Evolutionary conservation across 2,329 filamentous ascomycete species (phyloP).

Genomic region (Onygenales sp.): DNA sequence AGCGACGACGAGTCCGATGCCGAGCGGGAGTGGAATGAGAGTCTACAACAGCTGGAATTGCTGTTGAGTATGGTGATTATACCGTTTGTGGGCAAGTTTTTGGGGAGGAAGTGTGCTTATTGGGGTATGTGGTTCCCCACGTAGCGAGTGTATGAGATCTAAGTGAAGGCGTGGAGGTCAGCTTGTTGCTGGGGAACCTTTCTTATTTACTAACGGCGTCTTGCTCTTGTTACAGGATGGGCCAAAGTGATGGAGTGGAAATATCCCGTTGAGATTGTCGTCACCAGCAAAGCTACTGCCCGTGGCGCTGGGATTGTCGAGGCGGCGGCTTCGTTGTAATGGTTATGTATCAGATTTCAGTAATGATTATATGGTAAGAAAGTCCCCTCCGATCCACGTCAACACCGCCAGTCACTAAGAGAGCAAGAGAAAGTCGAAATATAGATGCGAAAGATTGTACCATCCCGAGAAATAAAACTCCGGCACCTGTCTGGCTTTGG

Average conservation of each 20-base stretch:
- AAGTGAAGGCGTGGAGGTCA: no score
- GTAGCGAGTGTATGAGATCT: no score
- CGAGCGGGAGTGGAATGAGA: conserved; percentile 90
- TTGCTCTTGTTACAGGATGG: conserved; percentile 55
- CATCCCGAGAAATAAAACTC: no score
- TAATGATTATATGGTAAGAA: not conserved
- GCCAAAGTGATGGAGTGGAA: conserved; percentile 90
- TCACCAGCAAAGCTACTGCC: conserved; percentile 53
- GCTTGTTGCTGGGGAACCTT: not conserved
- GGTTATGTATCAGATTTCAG: not conserved
- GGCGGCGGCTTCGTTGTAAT: conserved; percentile 36
- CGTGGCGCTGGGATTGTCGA: conserved; percentile 55
- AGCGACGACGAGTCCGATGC: conserved; percentile 67
- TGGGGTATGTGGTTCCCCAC: conserved; percentile 56
- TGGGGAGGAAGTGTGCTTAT: conserved; percentile 89
- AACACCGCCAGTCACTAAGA: no score
- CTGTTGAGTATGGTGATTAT: conserved; percentile 90
- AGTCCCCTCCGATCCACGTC: not conserved
- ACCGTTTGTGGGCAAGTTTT: conserved; percentile 88
- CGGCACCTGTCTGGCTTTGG: no score
- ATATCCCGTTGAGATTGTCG: conserved; percentile 67
- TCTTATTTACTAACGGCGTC: conserved; percentile 8
- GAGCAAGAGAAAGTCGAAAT: no score
- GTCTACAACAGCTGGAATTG: conserved; percentile 84
- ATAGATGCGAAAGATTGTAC: no score